phyloP scores from a whole-genome alignment of 2,329 filamentous ascomycete species.

The Penicillium vulpinum region DNA sequence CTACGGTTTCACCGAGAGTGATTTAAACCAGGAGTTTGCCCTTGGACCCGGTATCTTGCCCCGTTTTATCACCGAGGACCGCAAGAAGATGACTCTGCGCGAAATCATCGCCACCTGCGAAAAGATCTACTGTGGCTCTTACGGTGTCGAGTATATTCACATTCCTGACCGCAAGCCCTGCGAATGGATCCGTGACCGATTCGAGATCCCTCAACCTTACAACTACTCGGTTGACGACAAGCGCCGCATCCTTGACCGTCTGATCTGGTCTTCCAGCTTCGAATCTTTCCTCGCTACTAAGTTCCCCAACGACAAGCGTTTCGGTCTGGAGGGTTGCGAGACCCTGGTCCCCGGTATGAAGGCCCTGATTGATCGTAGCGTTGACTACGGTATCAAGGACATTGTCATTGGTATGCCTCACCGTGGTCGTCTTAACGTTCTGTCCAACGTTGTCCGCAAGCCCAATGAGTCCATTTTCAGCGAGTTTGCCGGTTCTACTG shows the following conservation, averaged over 20 bases:
- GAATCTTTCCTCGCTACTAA: conserved; percentile 94
- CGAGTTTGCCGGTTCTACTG: conserved; percentile 87
- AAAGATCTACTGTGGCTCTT: conserved; percentile 94
- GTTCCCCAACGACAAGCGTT: conserved; percentile 99
- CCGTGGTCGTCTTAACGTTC: conserved; percentile 94
- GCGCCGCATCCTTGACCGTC: conserved; percentile 90
- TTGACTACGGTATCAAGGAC: conserved; percentile 98
- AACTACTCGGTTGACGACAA: conserved; percentile 99
- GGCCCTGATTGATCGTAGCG: conserved; percentile 94
- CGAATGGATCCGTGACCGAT: conserved; percentile 93
- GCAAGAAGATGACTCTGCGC: conserved; percentile 93
- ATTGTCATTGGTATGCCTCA: conserved; percentile 99
- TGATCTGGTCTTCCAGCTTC: conserved; percentile 99
- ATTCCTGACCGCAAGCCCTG: conserved; percentile 97
- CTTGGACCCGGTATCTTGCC: conserved; percentile 94
- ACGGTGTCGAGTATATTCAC: conserved; percentile 97
- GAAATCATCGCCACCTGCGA: conserved; percentile 94
- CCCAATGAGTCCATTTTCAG: conserved; percentile 99
- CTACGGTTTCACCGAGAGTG: conserved; percentile 93
- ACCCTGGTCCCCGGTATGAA: conserved; percentile 98
- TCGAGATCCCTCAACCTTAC: conserved; percentile 92
- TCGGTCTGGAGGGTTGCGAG: conserved; percentile 96
- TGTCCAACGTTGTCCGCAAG: conserved; percentile 98
- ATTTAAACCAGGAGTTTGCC: conserved; percentile 86
- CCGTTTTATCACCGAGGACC: conserved; percentile 82